Evolutionary conservation across 306 rosid genomes (phyloP), one percentile per base, ranked within the genome.

Genomic region (Comarum palustre): DNA sequence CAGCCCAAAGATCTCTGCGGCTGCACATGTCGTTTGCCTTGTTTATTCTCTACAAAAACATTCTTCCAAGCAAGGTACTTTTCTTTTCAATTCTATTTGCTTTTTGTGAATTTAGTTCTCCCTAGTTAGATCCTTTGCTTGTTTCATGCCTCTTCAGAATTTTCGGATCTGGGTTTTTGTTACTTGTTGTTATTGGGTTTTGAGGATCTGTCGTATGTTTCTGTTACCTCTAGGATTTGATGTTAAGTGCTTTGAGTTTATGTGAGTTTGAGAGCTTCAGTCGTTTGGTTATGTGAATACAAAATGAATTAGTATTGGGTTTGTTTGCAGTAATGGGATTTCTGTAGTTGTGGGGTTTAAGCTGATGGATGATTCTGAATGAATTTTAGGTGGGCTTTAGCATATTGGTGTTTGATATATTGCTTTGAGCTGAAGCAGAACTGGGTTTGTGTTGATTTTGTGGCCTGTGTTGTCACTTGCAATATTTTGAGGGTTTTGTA

Each of bases 1-100:
- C 87, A 82, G 84, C 87, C 83, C 82, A 83, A 83, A 74, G 86
- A 85, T 85, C 83, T 68, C 32, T 13, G 32, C 57, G 41, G 22
- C 5, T 38, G 38, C 77, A 22, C 67, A 69, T 42, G 75, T 60
- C 43, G 66, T 60, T 50, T 69, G 75, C 55, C 75, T 55, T 55
- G 51, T 22, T 7, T 73, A 45, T 66, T 66, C 64, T 32, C 62
- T 16, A 52, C 55, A 32, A 32, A 47, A 24, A 70, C 50, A 70
- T 52, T 54, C 62, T 36, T 3, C 75, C 71, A 71, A 5, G 64
- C 77, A 79, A 88, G 93, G 87, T 84, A 75, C 70, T 51, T 68
- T 54, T 72, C 76, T 10, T 42, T 51, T 66, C 65, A 48, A 50
- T 19, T 29, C 41, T 62, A 5, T 31, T n/a, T 65, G 8, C n/a